These are phyloP conservation scores for Aotearoamyces nothofagi DNA, from an alignment of 2,329 filamentous ascomycete genomes.

Conservation along the genomic window DNA sequence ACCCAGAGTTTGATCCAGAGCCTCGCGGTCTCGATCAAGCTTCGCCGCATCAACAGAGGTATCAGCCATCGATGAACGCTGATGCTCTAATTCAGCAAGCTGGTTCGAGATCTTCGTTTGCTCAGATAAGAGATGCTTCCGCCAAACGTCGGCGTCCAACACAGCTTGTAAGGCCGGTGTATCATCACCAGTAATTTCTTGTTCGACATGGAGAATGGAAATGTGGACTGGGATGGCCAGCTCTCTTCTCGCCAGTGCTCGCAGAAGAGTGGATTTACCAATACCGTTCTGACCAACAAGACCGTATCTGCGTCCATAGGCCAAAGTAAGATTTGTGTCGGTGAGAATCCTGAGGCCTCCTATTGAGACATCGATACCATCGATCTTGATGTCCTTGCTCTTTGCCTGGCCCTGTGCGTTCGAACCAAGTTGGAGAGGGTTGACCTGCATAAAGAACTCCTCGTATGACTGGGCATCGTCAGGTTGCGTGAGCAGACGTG, in stretches of 20 bases:
- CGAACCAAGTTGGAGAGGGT: slow-evolving; percentile 75
- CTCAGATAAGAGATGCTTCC: slow-evolving; percentile 83
- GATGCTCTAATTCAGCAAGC: slow-evolving; percentile 60
- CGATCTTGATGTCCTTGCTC: slow-evolving; percentile 98
- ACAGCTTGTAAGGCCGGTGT: slow-evolving; percentile 91
- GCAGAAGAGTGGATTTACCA: slow-evolving; percentile 86
- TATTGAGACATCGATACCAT: slow-evolving; percentile 90
- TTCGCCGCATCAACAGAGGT: slow-evolving; percentile 78
- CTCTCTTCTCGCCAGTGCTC: slow-evolving; percentile 84
- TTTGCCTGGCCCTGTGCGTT: slow-evolving; percentile 56
- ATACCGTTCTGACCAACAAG: slow-evolving; percentile 99
- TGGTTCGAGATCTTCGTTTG: slow-evolving; percentile 74
- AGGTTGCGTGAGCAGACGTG: slow-evolving; percentile 68
- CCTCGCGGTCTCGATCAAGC: slow-evolving; percentile 77
- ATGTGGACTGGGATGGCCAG: slow-evolving; percentile 92
- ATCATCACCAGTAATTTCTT: slow-evolving; percentile 95
- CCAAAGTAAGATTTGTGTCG: slow-evolving; percentile 78
- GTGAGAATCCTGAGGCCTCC: slow-evolving; percentile 76
- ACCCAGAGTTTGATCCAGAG: slow-evolving; percentile 75
- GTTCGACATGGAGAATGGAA: slow-evolving; percentile 96
- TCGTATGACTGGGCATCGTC: slow-evolving; percentile 86
- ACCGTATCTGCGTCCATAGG: slow-evolving; percentile 90
- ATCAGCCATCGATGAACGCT: slow-evolving; percentile 70
- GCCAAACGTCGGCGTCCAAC: slow-evolving; percentile 94
- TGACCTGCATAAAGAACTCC: slow-evolving; percentile 99